Conservation (phyloP, 1,284 basidiomycete species). For the Malassezia sympodialis region DNA sequence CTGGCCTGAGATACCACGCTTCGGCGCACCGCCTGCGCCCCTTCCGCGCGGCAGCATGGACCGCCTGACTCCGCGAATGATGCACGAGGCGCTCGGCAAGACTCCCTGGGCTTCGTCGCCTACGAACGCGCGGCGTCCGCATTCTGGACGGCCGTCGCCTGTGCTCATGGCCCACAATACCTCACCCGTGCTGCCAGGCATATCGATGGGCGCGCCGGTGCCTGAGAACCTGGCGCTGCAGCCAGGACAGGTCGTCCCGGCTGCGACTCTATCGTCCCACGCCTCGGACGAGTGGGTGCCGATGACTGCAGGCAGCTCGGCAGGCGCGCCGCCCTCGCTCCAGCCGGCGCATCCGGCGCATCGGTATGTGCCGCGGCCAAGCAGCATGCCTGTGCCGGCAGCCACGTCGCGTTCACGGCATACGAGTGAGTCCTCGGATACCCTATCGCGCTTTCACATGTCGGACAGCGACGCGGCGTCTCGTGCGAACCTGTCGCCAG, state of each 20-base stretch:
- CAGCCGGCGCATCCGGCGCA: conserved; percentile 4
- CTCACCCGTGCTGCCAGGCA: not conserved
- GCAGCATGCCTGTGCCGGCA: not conserved
- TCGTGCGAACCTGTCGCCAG: not conserved
- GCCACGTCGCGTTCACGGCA: not conserved
- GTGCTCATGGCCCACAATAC: not conserved
- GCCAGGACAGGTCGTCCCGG: not conserved
- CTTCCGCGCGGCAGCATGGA: not conserved
- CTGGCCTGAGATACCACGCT: not conserved
- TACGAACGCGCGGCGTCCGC: not conserved
- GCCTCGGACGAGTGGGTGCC: not conserved
- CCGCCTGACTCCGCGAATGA: not conserved
- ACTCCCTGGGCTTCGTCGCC: not conserved
- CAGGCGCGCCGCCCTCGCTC: conserved; percentile 5
- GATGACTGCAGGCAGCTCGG: not conserved
- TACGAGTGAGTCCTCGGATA: not conserved
- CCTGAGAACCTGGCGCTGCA: not conserved
- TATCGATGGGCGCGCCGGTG: not conserved
- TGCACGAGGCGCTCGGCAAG: not conserved
- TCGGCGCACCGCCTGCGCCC: not conserved
- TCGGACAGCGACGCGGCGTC: not conserved
- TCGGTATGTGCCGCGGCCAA: not conserved
- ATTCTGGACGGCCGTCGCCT: not conserved
- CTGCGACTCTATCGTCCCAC: not conserved
- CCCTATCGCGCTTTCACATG: not conserved